A percentile compares a stretch with the other conserved stretches of the same genome.
phyloP scores from a whole-genome alignment of 1,284 basidiomycete genomes.

The Ceratobasidium sp. region DNA sequence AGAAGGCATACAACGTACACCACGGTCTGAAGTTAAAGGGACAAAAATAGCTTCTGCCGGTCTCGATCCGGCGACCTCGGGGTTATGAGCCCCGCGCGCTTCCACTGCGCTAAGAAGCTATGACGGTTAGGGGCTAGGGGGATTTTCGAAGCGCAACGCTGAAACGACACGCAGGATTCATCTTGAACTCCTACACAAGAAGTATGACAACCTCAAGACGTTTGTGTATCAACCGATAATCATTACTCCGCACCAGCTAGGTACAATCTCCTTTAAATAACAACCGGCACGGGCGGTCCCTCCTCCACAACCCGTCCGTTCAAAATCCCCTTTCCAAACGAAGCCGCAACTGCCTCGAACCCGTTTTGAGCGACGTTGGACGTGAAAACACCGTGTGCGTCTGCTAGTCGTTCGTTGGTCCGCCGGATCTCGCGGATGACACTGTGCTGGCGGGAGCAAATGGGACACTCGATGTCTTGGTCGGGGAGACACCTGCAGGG shows the following conservation, averaged over 20 bases:
- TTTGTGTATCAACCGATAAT: no score
- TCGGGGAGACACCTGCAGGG: conserved; percentile 89
- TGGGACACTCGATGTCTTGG: conserved; percentile 88
- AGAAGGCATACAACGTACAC: no score
- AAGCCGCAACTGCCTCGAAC: conserved; percentile 83
- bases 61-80: conserved; percentile 39
- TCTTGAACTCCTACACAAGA: no score
- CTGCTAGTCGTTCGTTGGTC: conserved; percentile 84
- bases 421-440: conserved; percentile 88
- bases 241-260: no score
- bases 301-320: conserved; percentile 25
- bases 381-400: conserved; percentile 91
- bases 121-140: background rate
- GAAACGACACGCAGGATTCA: no score
- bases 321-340: conserved; percentile 81
- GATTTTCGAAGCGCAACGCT: no score
- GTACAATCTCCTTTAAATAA: no score
- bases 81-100: conserved; percentile 38
- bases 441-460: conserved; percentile 87
- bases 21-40: background rate
- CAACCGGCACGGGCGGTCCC: conserved; percentile 6
- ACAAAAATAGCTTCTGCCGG: conserved; percentile 29
- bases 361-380: conserved; percentile 87
- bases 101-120: conserved; percentile 38
- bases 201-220: no score